Conservation (phyloP, 2,329 filamentous ascomycete species). For the Pseudogymnoascus pannorum region DNA sequence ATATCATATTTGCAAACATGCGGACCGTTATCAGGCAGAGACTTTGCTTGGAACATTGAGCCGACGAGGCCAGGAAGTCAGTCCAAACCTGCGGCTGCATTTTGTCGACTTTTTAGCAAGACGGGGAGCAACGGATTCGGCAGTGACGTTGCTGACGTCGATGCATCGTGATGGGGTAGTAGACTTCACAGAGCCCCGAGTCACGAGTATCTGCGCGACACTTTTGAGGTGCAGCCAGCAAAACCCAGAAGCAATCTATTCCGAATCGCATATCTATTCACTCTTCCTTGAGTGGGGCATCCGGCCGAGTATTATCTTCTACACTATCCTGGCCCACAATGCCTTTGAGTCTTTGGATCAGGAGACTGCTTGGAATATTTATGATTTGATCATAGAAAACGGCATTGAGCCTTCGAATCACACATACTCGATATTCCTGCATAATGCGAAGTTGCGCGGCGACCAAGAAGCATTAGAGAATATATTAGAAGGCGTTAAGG, state of each 20-base stretch:
- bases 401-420: constrained; percentile 56
- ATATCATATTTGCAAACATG: background rate
- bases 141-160: constrained; percentile 38
- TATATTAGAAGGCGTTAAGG: constrained; percentile 46
- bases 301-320: constrained; percentile 52
- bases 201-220: constrained; percentile 50
- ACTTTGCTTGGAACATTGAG: constrained; percentile 19
- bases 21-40: constrained; percentile 1
- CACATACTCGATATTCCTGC: constrained; percentile 63
- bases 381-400: constrained; percentile 52
- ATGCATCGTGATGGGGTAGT: constrained; percentile 33
- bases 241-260: constrained; percentile 35
- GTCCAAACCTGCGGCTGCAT: constrained; percentile 22
- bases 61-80: constrained; percentile 16
- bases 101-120: constrained; percentile 34
- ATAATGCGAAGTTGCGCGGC: constrained; percentile 52
- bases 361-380: constrained; percentile 56
- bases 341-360: constrained; percentile 59
- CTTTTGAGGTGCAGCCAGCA: constrained; percentile 16
- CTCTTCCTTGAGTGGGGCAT: constrained; percentile 53
- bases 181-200: constrained; percentile 39
- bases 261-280: constrained; percentile 47
- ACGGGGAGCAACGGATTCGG: constrained; percentile 33
- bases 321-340: constrained; percentile 64
- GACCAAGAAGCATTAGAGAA: constrained; percentile 41